phyloP scores from a whole-genome alignment of 495 filamentous ascomycete species.

The Xylaria intraflava region DNA sequence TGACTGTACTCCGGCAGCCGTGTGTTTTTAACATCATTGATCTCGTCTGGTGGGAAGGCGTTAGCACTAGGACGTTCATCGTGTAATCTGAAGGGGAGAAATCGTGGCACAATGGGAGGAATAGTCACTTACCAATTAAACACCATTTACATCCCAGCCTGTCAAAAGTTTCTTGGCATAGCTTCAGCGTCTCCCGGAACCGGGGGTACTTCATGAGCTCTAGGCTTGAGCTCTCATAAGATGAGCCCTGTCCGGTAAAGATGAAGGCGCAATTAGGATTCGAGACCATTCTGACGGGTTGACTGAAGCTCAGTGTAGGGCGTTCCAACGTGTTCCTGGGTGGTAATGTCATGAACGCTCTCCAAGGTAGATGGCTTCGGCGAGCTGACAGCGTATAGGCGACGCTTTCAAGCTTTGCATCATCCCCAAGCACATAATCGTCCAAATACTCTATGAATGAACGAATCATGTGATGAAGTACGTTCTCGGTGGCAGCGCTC shows the following conservation, averaged over 20 bases:
- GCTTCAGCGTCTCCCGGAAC: slow-evolving; percentile 7
- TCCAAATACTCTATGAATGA: too few species aligned
- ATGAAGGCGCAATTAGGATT: background rate
- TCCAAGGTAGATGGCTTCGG: background rate
- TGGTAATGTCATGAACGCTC: too few species aligned
- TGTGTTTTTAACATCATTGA: slow-evolving; percentile 23
- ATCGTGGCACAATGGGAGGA: slow-evolving; percentile 10
- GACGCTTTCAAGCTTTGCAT: too few species aligned
- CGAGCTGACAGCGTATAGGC: background rate
- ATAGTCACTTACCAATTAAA: slow-evolving; percentile 17
- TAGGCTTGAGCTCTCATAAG: background rate
- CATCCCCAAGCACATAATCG: too few species aligned
- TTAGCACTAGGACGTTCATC: too few species aligned
- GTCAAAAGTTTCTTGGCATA: slow-evolving; percentile 20
- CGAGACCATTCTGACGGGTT: too few species aligned
- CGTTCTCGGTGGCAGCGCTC: too few species aligned
- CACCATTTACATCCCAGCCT: slow-evolving; percentile 27
- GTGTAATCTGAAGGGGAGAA: background rate
- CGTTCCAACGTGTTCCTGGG: too few species aligned
- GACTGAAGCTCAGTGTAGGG: too few species aligned
- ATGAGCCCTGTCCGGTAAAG: background rate
- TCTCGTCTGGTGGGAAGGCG: too few species aligned
- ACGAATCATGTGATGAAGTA: too few species aligned
- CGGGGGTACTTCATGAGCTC: background rate
- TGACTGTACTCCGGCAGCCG: slow-evolving; percentile 31